Percentiles rank a stretch among this genome's conserved stretches.
These are phyloP conservation scores for Globisporangium echinulatum DNA, from an alignment of 352 stramenopile species.

Conservation along the genomic window DNA sequence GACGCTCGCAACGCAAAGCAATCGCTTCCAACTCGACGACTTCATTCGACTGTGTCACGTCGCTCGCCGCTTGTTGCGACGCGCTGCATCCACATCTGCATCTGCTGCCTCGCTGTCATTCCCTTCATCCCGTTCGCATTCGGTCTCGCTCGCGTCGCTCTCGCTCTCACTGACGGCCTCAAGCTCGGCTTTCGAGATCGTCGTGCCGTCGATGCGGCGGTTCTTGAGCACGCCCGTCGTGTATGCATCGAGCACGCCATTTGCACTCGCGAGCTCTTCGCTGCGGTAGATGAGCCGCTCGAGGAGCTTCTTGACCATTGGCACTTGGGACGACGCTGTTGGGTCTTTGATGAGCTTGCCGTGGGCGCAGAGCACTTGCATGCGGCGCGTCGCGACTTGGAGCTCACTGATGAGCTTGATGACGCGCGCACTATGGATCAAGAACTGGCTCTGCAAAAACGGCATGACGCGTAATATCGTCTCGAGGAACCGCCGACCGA, in stretches of 20 bases:
- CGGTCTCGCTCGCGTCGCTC: slow-evolving; percentile 13
- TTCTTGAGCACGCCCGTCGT: slow-evolving; percentile 63
- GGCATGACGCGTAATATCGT: slow-evolving; percentile 43
- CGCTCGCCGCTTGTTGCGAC: slow-evolving; percentile 5
- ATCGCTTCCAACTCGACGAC: too few relatives aligned
- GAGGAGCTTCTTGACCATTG: slow-evolving; percentile 56
- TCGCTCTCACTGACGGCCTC: slow-evolving; percentile 17
- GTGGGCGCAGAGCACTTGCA: slow-evolving; percentile 59
- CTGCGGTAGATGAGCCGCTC: slow-evolving; percentile 53
- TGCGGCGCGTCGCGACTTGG: slow-evolving; percentile 49
- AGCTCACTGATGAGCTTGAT: slow-evolving; percentile 49
- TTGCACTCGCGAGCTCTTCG: slow-evolving; percentile 44
- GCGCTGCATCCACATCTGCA: slow-evolving; percentile 10
- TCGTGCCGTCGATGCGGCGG: slow-evolving; percentile 55
- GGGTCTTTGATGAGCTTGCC: slow-evolving; percentile 55
- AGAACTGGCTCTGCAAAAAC: slow-evolving; percentile 48
- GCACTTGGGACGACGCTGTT: slow-evolving; percentile 43
- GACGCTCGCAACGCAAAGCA: too few relatives aligned
- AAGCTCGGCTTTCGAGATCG: slow-evolving; percentile 40
- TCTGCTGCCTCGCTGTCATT: slow-evolving; percentile 12
- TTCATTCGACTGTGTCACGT: slow-evolving; percentile 2
- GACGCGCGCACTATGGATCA: slow-evolving; percentile 32
- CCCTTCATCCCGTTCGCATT: slow-evolving; percentile 18
- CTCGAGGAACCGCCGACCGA: slow-evolving; percentile 45
- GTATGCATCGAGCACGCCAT: slow-evolving; percentile 51